Conservation (phyloP, 2,329 filamentous ascomycete species). For the Scedosporium aurantiacum region DNA sequence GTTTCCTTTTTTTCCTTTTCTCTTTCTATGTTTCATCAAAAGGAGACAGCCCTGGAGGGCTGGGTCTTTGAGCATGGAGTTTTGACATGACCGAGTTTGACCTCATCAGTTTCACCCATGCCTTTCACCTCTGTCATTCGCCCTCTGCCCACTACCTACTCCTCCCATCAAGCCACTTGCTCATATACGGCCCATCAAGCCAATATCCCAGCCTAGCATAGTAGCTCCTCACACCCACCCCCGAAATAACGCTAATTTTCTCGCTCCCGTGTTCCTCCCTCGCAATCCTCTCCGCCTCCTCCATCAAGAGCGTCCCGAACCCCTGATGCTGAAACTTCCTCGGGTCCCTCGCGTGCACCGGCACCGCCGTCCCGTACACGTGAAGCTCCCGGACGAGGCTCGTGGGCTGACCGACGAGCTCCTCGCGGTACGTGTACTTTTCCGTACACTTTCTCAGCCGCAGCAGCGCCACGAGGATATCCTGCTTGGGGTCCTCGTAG, state of each 20-base stretch:
- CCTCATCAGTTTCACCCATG: background rate
- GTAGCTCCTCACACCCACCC: constrained; percentile 90
- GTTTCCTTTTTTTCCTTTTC: background rate
- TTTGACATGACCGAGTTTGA: background rate
- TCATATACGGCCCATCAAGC: constrained; percentile 83
- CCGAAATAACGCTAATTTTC: constrained; percentile 97
- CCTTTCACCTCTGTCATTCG: background rate
- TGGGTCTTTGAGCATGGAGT: background rate
- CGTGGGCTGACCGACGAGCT: constrained; percentile 75
- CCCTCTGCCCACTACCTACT: constrained; percentile 9
- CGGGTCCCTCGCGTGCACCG: constrained; percentile 87
- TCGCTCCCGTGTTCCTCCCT: constrained; percentile 84
- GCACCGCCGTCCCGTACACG: constrained; percentile 95
- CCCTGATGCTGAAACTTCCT: constrained; percentile 98
- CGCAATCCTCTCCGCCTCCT: constrained; percentile 92
- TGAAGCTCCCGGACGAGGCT: constrained; percentile 91
- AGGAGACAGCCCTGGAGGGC: too few species aligned
- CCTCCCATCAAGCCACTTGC: constrained; percentile 49
- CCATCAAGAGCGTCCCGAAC: constrained; percentile 92
- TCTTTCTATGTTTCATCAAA: background rate
- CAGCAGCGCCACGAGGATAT: constrained; percentile 87
- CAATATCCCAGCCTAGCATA: constrained; percentile 89
- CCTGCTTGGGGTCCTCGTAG: constrained; percentile 96
- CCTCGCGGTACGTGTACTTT: constrained; percentile 84
- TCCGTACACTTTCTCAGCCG: constrained; percentile 81